Percentiles rank a stretch among this genome's conserved stretches.
Evolutionary conservation across 2,329 filamentous ascomycete genomes (phyloP).

Genomic region (Simplicillium sp.): DNA sequence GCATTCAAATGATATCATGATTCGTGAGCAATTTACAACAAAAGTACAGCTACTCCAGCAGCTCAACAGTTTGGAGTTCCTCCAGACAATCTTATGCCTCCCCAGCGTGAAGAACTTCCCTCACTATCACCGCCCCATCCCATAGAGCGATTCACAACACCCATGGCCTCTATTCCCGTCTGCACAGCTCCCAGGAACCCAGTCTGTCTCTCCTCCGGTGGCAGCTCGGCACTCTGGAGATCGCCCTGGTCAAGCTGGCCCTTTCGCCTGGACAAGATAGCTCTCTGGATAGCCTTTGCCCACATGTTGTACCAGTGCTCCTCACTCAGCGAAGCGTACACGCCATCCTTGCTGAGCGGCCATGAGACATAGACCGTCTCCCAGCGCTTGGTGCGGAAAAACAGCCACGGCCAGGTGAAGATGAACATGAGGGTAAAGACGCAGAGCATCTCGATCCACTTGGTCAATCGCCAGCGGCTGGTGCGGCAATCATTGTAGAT

Average conservation of each 20-base stretch:
- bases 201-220: constrained; percentile 22
- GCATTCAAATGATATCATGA: too few relatives aligned
- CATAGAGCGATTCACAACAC: constrained; percentile 40
- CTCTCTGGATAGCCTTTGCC: constrained; percentile 47
- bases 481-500: constrained; percentile 53
- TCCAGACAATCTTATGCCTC: too few relatives aligned
- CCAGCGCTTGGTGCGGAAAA: constrained; percentile 58
- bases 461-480: constrained; percentile 55
- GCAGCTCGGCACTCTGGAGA: constrained; percentile 28
- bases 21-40: too few relatives aligned
- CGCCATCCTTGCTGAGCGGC: constrained; percentile 23
- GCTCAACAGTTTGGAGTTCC: too few relatives aligned
- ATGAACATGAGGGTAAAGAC: constrained; percentile 59
- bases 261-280: constrained; percentile 48
- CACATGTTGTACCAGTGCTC: constrained; percentile 55
- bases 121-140: constrained; percentile 36
- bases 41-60: too few relatives aligned
- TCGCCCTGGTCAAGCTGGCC: constrained; percentile 48
- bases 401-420: constrained; percentile 61
- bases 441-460: constrained; percentile 56
- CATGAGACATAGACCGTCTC: constrained; percentile 54
- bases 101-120: not conserved
- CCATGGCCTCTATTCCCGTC: constrained; percentile 41
- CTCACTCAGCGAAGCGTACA: constrained; percentile 45
- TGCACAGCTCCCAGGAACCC: constrained; percentile 34